Base-by-base conservation (phyloP, 202 grass and related monocot genomes). In the Sporobolus alterniflorus region DNA sequence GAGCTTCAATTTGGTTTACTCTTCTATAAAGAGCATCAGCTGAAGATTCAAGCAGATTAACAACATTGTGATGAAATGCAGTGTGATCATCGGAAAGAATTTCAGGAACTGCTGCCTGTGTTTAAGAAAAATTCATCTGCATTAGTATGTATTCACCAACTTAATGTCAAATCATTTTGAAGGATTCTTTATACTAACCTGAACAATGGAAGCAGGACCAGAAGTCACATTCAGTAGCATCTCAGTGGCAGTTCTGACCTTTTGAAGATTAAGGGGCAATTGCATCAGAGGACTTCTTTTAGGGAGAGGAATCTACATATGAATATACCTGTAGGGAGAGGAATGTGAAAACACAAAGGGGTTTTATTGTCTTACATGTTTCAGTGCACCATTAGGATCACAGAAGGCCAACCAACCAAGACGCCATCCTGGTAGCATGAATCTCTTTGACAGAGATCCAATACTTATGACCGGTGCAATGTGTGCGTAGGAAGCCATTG, bases 341-440 rank as follows among this genome's bases (percentile, higher is more conserved):
- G 56, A 60, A 75, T 29, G 5, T 28, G 22, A 5, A 71, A 20
- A 56, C 65, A 77, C 66, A 31, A 20, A 4, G 76, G 39, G n/a
- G 40, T 20, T 36, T 29, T 57, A 39, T 11, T 11, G 1, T 0
- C 50, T 33, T 78, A 95, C 96, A 75, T 95, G 67, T 41, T 85
- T 93, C 51, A 98, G 79, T 56, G 87, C 32, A 32, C 84, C 85
- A 65, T 44, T 72, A 59, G 90, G 96, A 54, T 98, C 96, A 51
- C 89, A 91, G 32, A 93, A 88, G 60, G 96, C 87, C 24, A 98
- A 44, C 96, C 96, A 98, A 63, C 96, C 96, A 29, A 95, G 90
- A 33, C 92, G 92, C 96, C 92, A 98, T 64, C 95, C 95, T 55
- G 95, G 95, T 12, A 98, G 39, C 92, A 98, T 92, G 85, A 86